Percentiles rank a stretch among this genome's conserved stretches.
phyloP scores from a whole-genome alignment of 2,329 filamentous ascomycete genomes.

The Scedosporium minutisporum region DNA sequence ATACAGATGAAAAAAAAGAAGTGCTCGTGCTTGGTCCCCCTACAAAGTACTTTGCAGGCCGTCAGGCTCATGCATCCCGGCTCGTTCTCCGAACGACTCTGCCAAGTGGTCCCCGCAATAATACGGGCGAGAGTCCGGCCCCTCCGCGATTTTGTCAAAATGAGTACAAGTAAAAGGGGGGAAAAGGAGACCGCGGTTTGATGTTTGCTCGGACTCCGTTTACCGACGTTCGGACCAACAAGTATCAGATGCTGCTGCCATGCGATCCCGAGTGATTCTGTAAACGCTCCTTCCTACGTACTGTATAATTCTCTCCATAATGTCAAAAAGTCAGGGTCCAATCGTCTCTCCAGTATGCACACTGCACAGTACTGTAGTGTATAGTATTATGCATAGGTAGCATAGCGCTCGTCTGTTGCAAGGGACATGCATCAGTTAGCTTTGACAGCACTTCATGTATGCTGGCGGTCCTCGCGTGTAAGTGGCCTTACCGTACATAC shows the following conservation, averaged over 20 bases:
- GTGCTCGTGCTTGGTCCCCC: not conserved
- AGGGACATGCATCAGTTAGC: not conserved
- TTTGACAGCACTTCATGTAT: not conserved
- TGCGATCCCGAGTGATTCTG: no score
- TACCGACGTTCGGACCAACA: not conserved
- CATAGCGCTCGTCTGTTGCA: not conserved
- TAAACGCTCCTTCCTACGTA: no score
- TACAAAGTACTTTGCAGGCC: no score
- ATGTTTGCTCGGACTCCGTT: not conserved
- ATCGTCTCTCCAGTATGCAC: no score
- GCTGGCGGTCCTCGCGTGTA: not conserved
- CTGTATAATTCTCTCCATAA: no score
- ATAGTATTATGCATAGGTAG: not conserved
- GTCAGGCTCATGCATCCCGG: not conserved
- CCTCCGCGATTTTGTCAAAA: not conserved
- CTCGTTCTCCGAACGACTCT: not conserved
- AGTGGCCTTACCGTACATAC: not conserved
- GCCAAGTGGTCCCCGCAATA: not conserved
- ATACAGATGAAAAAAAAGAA: not conserved
- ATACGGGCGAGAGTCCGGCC: not conserved
- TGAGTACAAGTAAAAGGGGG: not conserved
- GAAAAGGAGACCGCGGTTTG: not conserved
- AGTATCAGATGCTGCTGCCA: no score
- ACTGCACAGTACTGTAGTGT: not conserved
- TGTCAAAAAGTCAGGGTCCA: no score